These are phyloP conservation scores for Saitozyma podzolica DNA, from an alignment of 768 basidiomycete genomes.

Conservation along the genomic window DNA sequence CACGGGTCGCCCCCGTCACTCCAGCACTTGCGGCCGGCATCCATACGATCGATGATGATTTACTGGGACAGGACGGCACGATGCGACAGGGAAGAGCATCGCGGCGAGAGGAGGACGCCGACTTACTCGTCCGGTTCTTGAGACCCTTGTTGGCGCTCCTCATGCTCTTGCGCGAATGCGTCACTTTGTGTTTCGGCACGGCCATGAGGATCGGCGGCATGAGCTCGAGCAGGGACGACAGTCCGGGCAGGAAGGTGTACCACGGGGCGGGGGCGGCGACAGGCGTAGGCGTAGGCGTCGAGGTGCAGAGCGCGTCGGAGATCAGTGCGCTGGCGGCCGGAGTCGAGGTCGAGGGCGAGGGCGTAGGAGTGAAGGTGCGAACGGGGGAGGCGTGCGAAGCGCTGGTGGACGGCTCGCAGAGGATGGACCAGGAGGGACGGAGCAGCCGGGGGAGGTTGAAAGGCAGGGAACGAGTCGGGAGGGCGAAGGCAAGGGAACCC, in stretches of 20 bases:
- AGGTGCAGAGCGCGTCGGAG: too few relatives aligned
- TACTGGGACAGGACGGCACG: too few relatives aligned
- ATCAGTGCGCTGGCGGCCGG: too few relatives aligned
- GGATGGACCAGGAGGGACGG: constrained; percentile 34
- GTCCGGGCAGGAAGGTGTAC: constrained; percentile 39
- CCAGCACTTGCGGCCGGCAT: not conserved
- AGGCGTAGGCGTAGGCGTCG: too few relatives aligned
- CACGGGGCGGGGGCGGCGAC: not conserved
- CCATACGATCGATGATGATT: not conserved
- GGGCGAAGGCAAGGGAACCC: constrained; percentile 13
- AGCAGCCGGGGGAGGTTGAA: constrained; percentile 9
- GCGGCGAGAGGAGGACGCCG: not conserved
- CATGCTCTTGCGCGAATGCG: constrained; percentile 94
- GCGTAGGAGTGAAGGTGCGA: not conserved
- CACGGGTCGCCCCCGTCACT: not conserved
- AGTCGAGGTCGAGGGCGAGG: not conserved
- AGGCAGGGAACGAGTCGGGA: constrained; percentile 11
- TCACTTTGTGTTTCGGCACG: constrained; percentile 90
- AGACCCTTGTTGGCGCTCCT: constrained; percentile 89
- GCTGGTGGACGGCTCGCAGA: constrained; percentile 30
- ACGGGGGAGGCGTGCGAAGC: constrained; percentile 38
- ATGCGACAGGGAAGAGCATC: not conserved
- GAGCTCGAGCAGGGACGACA: constrained; percentile 65
- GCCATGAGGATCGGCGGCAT: constrained; percentile 85
- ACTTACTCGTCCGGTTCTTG: constrained; percentile 85